Base-by-base conservation (phyloP, 129 eudicot genomes). In the Tanacetum coccineum region DNA sequence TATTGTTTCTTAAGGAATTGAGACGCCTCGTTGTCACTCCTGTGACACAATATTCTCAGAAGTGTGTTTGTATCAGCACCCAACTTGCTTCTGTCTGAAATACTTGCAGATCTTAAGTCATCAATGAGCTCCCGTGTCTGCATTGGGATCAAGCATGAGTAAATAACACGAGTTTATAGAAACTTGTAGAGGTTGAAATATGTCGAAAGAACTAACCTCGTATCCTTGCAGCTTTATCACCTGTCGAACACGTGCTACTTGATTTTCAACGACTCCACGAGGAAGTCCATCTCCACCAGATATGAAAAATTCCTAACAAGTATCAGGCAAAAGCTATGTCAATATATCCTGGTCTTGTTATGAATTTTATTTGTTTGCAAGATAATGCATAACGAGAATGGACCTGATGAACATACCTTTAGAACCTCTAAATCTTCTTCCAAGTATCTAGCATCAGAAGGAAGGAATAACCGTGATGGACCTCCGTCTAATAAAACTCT, bases 221-320 rank as follows among this genome's bases (percentile, higher is more conserved):
- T 84, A 83, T 46, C 90, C 77, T 50, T 80, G 88, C 84, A 94
- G 82, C 87, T 89, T 89, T 63, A 89, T 79, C 72, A 89, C 84
- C 79, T 89, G 95, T 21, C 97, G 95, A 62, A 83, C 87, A 64
- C 85, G 85, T 67, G 93, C 85, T 4, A 94, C 95, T 71, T 89
- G 94, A 80, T 94, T 94, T 74, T 94, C 99, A 66, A 94, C 99
- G 22, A 94, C 95, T 78, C 99, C 99, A 14, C 99, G 97, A 71
- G 97, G 99, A 70, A 94, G 95, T n/a, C 99, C 99, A 72, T 94
- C 99, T 59, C 99, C 99, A 60, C 97, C 99, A 71, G 99, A 94
- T 49, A 94, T 94, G 67, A 94, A 94, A 64, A 94, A 94, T 74
- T 94, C 99, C 99, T 94, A 66, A 60, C 1, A 12, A 30, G 28